phyloP scores from a whole-genome alignment of 768 basidiomycete genomes.

The Trametes punicea region DNA sequence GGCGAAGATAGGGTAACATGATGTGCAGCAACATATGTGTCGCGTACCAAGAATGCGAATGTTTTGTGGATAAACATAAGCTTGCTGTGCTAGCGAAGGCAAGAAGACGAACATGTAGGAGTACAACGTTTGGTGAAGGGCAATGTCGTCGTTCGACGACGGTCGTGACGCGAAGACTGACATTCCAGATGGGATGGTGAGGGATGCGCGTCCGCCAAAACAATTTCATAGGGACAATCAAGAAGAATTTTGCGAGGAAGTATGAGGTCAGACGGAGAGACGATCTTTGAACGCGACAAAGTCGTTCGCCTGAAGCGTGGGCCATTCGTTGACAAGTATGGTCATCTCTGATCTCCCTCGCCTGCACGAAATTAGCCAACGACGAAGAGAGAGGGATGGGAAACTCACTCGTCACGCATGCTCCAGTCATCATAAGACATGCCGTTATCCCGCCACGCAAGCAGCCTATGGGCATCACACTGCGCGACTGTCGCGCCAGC shows the following conservation, averaged over 20 bases:
- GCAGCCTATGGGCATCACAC: not conserved
- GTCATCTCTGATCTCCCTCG: slow-evolving; percentile 56
- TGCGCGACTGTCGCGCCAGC: slow-evolving; percentile 29
- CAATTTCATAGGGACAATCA: not conserved
- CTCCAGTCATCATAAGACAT: slow-evolving; percentile 52
- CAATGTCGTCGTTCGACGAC: no score
- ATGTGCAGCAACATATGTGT: not conserved
- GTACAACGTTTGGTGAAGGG: no score
- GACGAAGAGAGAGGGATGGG: slow-evolving; percentile 2
- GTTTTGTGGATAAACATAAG: not conserved
- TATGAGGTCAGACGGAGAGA: not conserved
- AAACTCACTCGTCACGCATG: slow-evolving; percentile 49
- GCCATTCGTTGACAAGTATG: slow-evolving; percentile 47
- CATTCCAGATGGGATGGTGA: no score
- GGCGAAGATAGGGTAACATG: not conserved
- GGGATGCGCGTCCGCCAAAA: not conserved
- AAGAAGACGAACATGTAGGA: no score
- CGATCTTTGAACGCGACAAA: slow-evolving; percentile 17
- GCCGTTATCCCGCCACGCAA: slow-evolving; percentile 52
- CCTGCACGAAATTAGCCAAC: slow-evolving; percentile 30
- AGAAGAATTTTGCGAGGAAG: not conserved
- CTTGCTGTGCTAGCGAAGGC: not conserved
- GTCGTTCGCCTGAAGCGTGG: slow-evolving; percentile 34
- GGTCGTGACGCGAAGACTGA: no score
- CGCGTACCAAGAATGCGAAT: not conserved